Evolutionary conservation across 768 basidiomycete genomes (phyloP), one percentile per base, ranked within the genome.

Genomic region (Auriculariales sp.): DNA sequence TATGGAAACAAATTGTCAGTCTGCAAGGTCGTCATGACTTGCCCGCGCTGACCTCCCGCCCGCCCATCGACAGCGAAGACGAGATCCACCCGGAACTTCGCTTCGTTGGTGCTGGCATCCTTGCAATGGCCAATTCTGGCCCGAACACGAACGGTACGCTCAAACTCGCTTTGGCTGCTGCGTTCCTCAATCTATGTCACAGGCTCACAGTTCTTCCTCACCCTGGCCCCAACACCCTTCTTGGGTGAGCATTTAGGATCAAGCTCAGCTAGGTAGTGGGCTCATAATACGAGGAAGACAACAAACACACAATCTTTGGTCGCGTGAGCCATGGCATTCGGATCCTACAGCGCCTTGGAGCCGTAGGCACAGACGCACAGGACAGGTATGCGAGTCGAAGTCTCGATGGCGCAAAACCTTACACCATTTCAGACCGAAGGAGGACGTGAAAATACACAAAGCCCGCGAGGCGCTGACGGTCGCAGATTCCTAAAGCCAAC

Each of bases 41-140:
- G n/a, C n/a, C n/a, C n/a, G n/a, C n/a, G n/a, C n/a, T n/a, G n/a
- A n/a, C n/a, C n/a, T n/a, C n/a, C n/a, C n/a, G n/a, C n/a, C n/a
- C n/a, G n/a, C 22, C 34, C 47, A 24, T 19, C 28, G 35, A 2
- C 59, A 90, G 89, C 56, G 80, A 88, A 64, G 92, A 95, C 63
- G 92, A 95, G 61, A 78, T 97, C 47, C 77, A 89, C 57, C 82
- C 88, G 1, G 92, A 95, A 12, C 66, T 97, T 56, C 72, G 92
- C 45, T 97, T 97, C 68, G 92, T 91, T 2, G 94, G 94, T 15
- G 92, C 93, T 35, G 94, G 94, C 1, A 92, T 97, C 51, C 78
- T 98, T 24, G 91, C 89, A 7, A 90, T 91, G 88, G 95, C 95
- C 30, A 99, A 99, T 66, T 89, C 93, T 39, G 93, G 93, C 10